These are phyloP conservation scores for Epichloe uncinata DNA, from an alignment of 2,329 filamentous ascomycete genomes.

Conservation along the genomic window DNA sequence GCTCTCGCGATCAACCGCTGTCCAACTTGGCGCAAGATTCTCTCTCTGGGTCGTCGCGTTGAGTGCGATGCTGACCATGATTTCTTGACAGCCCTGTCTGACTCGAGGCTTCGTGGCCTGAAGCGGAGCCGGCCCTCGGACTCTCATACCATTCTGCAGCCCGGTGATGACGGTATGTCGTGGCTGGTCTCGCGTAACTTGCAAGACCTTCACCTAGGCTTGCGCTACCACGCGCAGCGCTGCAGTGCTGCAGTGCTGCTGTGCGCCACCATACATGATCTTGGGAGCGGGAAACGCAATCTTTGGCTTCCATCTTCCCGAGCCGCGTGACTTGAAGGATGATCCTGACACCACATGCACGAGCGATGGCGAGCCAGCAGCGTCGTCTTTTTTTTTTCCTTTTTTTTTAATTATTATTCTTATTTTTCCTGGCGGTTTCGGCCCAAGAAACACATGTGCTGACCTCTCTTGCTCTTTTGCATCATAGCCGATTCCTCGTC, in stretches of 20 bases:
- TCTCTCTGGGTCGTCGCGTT: neutral
- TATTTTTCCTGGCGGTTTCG: neutral
- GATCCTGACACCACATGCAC: neutral
- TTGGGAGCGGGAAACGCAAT: neutral
- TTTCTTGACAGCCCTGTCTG: constrained; percentile 30
- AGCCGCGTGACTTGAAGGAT: constrained; percentile 2
- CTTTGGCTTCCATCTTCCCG: neutral
- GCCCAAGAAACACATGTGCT: neutral
- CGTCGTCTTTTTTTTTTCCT: neutral
- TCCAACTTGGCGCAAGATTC: neutral
- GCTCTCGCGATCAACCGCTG: neutral
- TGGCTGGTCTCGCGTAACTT: constrained; percentile 17
- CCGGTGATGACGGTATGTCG: constrained; percentile 64
- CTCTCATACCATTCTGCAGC: constrained; percentile 34
- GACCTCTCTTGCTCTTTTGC: neutral
- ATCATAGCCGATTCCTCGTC: constrained; percentile 33
- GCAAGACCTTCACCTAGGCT: constrained; percentile 1
- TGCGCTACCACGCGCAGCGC: constrained; percentile 6
- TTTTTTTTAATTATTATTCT: neutral
- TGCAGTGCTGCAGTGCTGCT: constrained; percentile 2
- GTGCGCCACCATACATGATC: constrained; percentile 5
- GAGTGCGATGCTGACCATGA: constrained; percentile 14
- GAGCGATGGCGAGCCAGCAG: neutral
- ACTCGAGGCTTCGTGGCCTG: constrained; percentile 49
- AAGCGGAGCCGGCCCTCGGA: constrained; percentile 73